These are phyloP conservation scores for Pseudocercospora crystallina DNA, from an alignment of 2,329 filamentous ascomycete species.

Conservation along the genomic window DNA sequence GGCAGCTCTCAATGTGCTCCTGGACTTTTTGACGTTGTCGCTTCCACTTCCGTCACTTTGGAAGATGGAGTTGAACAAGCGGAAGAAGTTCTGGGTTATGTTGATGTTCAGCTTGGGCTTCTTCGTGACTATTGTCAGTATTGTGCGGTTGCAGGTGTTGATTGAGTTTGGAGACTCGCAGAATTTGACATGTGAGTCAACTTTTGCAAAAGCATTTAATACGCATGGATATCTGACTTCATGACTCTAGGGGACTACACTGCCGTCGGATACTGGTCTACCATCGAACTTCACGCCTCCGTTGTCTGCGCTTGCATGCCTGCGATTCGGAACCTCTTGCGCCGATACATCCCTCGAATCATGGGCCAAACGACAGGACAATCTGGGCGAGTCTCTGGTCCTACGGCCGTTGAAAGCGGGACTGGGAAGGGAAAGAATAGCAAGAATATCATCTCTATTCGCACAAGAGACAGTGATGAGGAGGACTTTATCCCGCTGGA, in stretches of 20 bases:
- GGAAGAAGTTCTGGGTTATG: slow-evolving; percentile 24
- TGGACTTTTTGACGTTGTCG: slow-evolving; percentile 23
- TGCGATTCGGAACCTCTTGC: slow-evolving; percentile 17
- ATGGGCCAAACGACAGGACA: slow-evolving; percentile 15
- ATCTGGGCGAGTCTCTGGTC: slow-evolving; percentile 5
- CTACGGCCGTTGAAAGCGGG: slow-evolving; percentile 4
- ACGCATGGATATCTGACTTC: neutral
- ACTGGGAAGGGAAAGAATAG: slow-evolving; percentile 1
- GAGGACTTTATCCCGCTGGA: slow-evolving; percentile 18
- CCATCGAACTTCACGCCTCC: slow-evolving; percentile 17
- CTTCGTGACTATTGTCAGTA: slow-evolving; percentile 20
- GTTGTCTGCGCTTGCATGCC: slow-evolving; percentile 21
- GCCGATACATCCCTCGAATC: slow-evolving; percentile 13
- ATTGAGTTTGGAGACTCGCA: slow-evolving; percentile 17
- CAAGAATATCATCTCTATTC: slow-evolving; percentile 4
- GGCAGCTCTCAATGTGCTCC: slow-evolving; percentile 15
- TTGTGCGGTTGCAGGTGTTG: slow-evolving; percentile 20
- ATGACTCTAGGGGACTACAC: slow-evolving; percentile 13
- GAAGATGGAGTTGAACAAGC: slow-evolving; percentile 20
- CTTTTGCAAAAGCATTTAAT: neutral
- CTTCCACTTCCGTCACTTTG: slow-evolving; percentile 22
- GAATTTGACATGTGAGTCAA: slow-evolving; percentile 16
- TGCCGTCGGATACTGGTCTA: slow-evolving; percentile 18
- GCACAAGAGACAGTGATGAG: slow-evolving; percentile 14
- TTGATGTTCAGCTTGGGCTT: slow-evolving; percentile 21